Base-by-base conservation (phyloP, 2,329 filamentous ascomycete genomes). In the Botrytis tulipae region DNA sequence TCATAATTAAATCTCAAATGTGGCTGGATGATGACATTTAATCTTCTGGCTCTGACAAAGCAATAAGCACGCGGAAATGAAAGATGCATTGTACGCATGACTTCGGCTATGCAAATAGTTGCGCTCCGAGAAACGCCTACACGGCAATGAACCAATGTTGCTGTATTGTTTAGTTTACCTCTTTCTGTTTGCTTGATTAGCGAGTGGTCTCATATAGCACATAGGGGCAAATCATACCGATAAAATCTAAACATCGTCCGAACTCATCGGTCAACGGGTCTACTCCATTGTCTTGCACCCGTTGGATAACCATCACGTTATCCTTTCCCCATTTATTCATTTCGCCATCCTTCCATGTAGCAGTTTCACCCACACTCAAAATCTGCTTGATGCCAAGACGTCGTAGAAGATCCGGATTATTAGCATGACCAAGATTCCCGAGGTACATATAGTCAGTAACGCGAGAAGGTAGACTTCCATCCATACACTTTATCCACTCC, bases 1-100 rank as follows among this genome's bases (percentile, higher is more conserved):
- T 99, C 96, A 80, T 98, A 97, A 77, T 93, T 92, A 83, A 99
- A 99, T 74, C 94, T 89, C 73, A 99, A 87, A 84, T 99, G 95
- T 20, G 96, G 96, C 82, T 99, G 96, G 76, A 99, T 98, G 76
- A 99, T 99, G 70, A 99, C 96, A 80, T 99, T 99, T 66, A 99
- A 86, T 75, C 96, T 88, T 71, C 96, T 89, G 32, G 96, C 96
- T 46, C 96, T 91, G 54, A 99, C 96, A 82, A 95, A 98, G 82
- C 96, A 98, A 83, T 99, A 99, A 74, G 96, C 96, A 72, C 93
- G 89, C 20, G 96, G 94, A 78, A 98, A 95, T 0, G 94, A 96
- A 76, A 98, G 84, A 35, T 89, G 87, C 78, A 94, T 83, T 40
- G 91, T 87, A 51, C 91, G 90, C 96, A 99, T 99, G 51, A 98